Conservation (phyloP, 192 early-diverging fungal species). For the Backusella australiensis region DNA sequence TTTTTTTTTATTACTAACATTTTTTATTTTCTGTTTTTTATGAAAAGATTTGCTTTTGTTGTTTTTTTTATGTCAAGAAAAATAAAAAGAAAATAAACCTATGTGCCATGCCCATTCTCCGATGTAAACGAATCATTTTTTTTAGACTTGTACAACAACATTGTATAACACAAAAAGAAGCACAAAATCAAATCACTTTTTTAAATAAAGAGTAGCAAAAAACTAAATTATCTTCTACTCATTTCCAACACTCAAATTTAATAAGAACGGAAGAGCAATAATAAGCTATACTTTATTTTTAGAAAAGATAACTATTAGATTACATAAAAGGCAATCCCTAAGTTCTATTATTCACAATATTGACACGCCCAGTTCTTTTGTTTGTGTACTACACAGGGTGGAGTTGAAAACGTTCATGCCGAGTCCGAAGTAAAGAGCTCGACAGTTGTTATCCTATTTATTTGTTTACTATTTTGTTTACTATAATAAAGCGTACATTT, state of each 20-base stretch:
- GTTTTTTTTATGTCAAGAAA: not conserved
- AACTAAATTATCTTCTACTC: not conserved
- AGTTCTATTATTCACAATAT: not conserved
- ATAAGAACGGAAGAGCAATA: not conserved
- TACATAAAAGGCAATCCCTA: not conserved
- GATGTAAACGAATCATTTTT: not conserved
- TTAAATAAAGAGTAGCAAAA: not conserved
- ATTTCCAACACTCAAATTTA: not conserved
- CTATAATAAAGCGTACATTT: not conserved
- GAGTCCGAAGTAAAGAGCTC: not conserved
- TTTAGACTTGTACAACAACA: not conserved
- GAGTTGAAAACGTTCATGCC: constrained; percentile 1
- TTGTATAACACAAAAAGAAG: not conserved
- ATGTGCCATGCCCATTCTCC: constrained; percentile 1
- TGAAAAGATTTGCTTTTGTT: not conserved
- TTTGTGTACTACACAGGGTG: not conserved
- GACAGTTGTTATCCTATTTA: not conserved
- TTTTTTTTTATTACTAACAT: not conserved
- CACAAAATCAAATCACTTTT: constrained; percentile 8
- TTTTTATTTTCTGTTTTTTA: not conserved
- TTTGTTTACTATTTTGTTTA: not conserved
- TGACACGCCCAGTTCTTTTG: not conserved
- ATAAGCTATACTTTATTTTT: not conserved
- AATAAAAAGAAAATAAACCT: not conserved
- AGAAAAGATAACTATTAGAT: not conserved